phyloP scores from a whole-genome alignment of 768 basidiomycete species.

The Grammothele lineata region DNA sequence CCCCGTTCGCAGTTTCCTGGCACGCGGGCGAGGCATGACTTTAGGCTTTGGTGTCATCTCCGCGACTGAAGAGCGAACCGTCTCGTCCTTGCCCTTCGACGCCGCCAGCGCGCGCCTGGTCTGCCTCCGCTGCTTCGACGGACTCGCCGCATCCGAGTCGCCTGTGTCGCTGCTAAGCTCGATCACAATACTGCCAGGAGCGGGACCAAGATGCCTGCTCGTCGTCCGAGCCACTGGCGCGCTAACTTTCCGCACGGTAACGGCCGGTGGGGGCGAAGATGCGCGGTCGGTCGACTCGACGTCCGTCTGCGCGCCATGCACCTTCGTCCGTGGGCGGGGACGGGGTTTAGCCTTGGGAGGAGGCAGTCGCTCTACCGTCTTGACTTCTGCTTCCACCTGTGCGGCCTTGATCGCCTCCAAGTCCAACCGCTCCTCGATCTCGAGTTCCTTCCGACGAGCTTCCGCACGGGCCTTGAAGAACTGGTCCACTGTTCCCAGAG shows the following conservation, averaged over 20 bases:
- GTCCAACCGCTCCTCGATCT: conserved; percentile 32
- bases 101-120: too few relatives aligned
- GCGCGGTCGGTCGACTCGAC: conserved; percentile 1
- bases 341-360: not conserved
- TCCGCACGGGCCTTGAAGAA: conserved; percentile 43
- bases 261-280: not conserved
- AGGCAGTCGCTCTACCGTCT: too few relatives aligned
- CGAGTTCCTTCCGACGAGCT: conserved; percentile 36
- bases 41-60: not conserved
- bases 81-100: too few relatives aligned
- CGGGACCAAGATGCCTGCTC: not conserved
- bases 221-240: not conserved
- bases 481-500: conserved; percentile 35
- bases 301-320: conserved; percentile 1
- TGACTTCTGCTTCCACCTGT: not conserved
- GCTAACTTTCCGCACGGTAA: not conserved
- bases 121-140: not conserved
- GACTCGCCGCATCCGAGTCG: conserved; percentile 1
- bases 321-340: not conserved
- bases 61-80: not conserved
- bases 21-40: not conserved
- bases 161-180: conserved; percentile 9
- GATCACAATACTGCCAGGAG: not conserved
- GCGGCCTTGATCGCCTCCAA: conserved; percentile 2
- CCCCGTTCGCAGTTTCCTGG: not conserved